Base-by-base conservation (phyloP, 305 asterid species). In the Ajuga reptans region DNA sequence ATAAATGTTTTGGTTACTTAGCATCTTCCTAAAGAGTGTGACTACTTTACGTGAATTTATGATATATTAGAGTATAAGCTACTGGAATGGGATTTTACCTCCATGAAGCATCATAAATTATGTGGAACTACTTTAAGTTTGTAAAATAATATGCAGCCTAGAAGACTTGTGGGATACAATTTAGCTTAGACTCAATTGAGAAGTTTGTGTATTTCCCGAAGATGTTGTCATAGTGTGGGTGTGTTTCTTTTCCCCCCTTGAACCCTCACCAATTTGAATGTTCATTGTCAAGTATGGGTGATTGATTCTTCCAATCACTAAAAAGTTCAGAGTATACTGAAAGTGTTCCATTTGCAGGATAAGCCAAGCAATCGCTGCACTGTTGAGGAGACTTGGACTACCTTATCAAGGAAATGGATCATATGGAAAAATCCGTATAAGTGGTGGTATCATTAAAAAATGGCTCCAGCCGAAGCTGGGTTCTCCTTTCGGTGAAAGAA, bases 391-490 rank as follows among this genome's bases (percentile, higher is more conserved):
- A 75, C 88, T 90, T 71, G 89, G 90, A 62, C 74, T 92, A 69
- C 51, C 86, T 46, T 90, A 90, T 81, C 79, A 63, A 74, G 98
- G 98, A 72, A 85, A 82, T 55, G 98, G 84, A 81, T 92, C 98
- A 2, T 76, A 65, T 60, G 98, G 96, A 60, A 92, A 86, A 78
- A 84, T 92, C 69, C 88, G 96, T 74, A 77, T 92, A 69, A 82
- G 84, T 63, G 97, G 98, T 46, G 76, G 84, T 41, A 75, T 70
- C 71, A 74, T 87, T 86, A 90, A 78, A 74, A 88, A 41, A 80
- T 92, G 98, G 98, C 78, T 92, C 71, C 92, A 79, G 84, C 98
- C 94, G 15, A 87, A 90, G 82, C 81, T 79, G 49, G 79, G 52
- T 57, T 77, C 84, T 76, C 79, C 84, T 71, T 88, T 82, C 74